A percentile compares a stretch with the other conserved stretches of the same genome.
phyloP scores from a whole-genome alignment of 2,329 filamentous ascomycete genomes.

The Neofusicoccum ribis region DNA sequence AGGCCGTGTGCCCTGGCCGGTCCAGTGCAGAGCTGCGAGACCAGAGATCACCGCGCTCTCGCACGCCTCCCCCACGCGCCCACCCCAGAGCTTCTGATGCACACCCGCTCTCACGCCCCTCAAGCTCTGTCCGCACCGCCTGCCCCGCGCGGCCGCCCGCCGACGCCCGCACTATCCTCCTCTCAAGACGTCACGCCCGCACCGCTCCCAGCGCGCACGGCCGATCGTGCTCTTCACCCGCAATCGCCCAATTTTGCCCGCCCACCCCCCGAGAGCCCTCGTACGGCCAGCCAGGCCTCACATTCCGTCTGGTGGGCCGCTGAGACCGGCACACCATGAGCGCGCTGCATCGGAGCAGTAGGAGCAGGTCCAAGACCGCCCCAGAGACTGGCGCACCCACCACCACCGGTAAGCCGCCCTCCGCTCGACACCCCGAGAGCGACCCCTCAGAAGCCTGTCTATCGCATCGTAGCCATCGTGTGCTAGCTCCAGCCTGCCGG shows the following conservation, averaged over 20 bases:
- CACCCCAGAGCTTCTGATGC: conserved; percentile 3
- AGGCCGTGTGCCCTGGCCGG: conserved; percentile 9
- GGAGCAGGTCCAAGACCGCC: conserved; percentile 38
- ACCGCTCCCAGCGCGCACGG: conserved; percentile 13
- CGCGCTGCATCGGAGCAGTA: conserved; percentile 36
- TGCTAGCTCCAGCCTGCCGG: neutral
- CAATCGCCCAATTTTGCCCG: conserved; percentile 18
- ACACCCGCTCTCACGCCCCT: neutral
- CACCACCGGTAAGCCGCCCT: conserved; percentile 11
- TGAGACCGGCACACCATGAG: conserved; percentile 40
- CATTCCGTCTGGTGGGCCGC: conserved; percentile 3
- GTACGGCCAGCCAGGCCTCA: neutral
- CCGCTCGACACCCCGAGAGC: neutral
- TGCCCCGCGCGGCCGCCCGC: neutral
- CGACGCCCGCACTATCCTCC: neutral
- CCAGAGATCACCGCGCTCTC: conserved; percentile 7
- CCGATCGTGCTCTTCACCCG: conserved; percentile 15
- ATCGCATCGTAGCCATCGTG: neutral
- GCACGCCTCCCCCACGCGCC: neutral
- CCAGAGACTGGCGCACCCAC: conserved; percentile 25
- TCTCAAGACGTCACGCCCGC: neutral
- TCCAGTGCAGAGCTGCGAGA: conserved; percentile 16
- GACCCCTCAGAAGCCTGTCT: neutral
- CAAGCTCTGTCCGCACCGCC: neutral
- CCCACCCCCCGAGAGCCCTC: neutral